A percentile compares a stretch with the other conserved stretches of the same genome.
These are phyloP conservation scores for Rhynchosporium secalis DNA, from an alignment of 2,329 filamentous ascomycete genomes.

Conservation along the genomic window DNA sequence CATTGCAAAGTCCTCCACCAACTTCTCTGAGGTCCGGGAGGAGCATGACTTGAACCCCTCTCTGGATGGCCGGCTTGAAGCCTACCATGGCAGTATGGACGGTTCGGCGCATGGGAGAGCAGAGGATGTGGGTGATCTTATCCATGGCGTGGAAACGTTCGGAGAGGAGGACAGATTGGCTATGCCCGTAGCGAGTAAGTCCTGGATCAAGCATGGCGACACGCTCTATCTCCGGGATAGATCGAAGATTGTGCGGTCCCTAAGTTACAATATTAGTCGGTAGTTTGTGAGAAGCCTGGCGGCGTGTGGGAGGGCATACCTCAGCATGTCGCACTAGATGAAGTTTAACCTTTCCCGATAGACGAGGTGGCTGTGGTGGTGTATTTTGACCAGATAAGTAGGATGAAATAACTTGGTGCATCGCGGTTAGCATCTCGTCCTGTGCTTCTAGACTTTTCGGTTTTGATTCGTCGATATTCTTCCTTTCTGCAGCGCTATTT, in stretches of 20 bases:
- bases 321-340: conserved; percentile 70
- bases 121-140: conserved; percentile 66
- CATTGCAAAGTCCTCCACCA: conserved; percentile 70
- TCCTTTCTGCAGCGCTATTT: no score
- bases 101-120: conserved; percentile 77
- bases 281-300: conserved; percentile 39
- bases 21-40: conserved; percentile 80
- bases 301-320: conserved; percentile 44
- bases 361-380: not conserved
- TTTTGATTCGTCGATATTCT: no score
- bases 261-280: not conserved
- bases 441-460: no score
- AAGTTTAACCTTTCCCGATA: not conserved
- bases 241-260: conserved; percentile 74
- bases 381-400: not conserved
- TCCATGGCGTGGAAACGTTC: conserved; percentile 63
- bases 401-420: no score
- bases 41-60: conserved; percentile 51
- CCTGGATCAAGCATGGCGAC: conserved; percentile 65
- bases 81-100: conserved; percentile 71
- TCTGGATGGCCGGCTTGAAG: conserved; percentile 58
- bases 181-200: conserved; percentile 69
- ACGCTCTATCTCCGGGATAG: conserved; percentile 61
- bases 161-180: conserved; percentile 69
- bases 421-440: no score